Base-by-base conservation (phyloP, 2,329 filamentous ascomycete species). In the Fusarium scirpi region DNA sequence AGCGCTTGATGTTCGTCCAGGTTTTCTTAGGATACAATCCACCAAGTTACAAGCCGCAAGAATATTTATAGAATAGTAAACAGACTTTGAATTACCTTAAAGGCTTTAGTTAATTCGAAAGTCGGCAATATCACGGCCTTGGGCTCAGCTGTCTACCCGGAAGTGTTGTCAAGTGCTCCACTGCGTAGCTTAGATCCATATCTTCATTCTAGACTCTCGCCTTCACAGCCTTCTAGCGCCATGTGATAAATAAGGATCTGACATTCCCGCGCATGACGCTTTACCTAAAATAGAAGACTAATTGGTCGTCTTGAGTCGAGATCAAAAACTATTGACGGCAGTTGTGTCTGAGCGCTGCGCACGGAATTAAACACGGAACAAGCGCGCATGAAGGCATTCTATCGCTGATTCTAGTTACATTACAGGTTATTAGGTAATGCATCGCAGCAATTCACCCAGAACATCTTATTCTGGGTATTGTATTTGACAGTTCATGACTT, bases 221-320 rank as follows among this genome's bases (percentile, higher is more conserved):
- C 22, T 40, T 40, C 22, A n/a, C 12, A 18, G 20, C 10, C 12
- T 40, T 41, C 48, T 52, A 52, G 32, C 22, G 22, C n/a, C 13
- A 38, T 38, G n/a, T 25, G 22, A 16, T 40, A 40, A 20, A 52
- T 52, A 40, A 41, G 48, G 24, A 52, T 52, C 13, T 40, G 48
- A 40, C 48, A 25, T 27, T 27, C 32, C 8, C 13, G 22, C 2
- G 22, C 25, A 13, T 20, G 3, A 6, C 8, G 34, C 32, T 40
- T 27, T 20, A 20, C 48, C 13, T 6, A 12, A 52, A 27, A 3
- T 5, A 18, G 48, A 40, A 6, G 5, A 27, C 12, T 20, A 11
- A 38, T 12, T 16, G 18, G 5, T 9, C 7, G 12, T 38, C 9
- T 38, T n/a, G 34, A 38, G 34, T 38, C 34, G 34, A 38, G 18